These are phyloP conservation scores for Fusarium kyushuense DNA, from an alignment of 2,329 filamentous ascomycete species.

Conservation along the genomic window DNA sequence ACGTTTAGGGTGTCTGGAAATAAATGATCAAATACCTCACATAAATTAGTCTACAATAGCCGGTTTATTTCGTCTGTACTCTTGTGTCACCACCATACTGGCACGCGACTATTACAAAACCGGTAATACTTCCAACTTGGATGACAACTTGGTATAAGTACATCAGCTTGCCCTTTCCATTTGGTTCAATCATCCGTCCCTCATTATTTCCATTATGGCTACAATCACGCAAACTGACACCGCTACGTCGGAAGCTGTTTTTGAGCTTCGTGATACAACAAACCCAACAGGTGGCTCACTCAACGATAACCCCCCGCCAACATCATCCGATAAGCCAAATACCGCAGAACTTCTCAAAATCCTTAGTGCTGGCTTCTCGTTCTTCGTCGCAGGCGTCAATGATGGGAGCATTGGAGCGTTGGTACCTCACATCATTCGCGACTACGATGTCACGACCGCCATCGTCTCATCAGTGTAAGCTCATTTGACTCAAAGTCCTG, in stretches of 20 bases:
- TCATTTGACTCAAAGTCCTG: not conserved
- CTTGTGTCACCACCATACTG: not conserved
- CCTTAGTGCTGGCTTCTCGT: slow-evolving; percentile 68
- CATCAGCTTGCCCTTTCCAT: not conserved
- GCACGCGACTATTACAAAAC: not conserved
- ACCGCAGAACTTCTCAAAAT: slow-evolving; percentile 57
- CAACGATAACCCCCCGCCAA: not conserved
- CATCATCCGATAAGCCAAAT: slow-evolving; percentile 1
- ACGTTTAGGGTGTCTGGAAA: not conserved
- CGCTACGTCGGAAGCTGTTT: not conserved
- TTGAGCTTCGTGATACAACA: not conserved
- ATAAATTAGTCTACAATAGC: accelerated
- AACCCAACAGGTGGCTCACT: accelerated
- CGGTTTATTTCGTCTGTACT: not conserved
- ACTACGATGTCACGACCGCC: slow-evolving; percentile 66
- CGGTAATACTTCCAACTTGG: not conserved
- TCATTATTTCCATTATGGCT: not conserved
- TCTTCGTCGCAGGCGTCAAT: slow-evolving; percentile 74
- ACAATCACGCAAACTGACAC: slow-evolving; percentile 24
- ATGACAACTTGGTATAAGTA: slow-evolving; percentile 19
- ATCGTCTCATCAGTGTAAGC: slow-evolving; percentile 63
- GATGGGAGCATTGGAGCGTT: slow-evolving; percentile 73
- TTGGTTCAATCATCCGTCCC: not conserved
- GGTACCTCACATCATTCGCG: slow-evolving; percentile 71
- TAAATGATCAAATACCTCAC: no score